Conservation (phyloP, 2,329 filamentous ascomycete species). For the Aureobasidium subglaciale region DNA sequence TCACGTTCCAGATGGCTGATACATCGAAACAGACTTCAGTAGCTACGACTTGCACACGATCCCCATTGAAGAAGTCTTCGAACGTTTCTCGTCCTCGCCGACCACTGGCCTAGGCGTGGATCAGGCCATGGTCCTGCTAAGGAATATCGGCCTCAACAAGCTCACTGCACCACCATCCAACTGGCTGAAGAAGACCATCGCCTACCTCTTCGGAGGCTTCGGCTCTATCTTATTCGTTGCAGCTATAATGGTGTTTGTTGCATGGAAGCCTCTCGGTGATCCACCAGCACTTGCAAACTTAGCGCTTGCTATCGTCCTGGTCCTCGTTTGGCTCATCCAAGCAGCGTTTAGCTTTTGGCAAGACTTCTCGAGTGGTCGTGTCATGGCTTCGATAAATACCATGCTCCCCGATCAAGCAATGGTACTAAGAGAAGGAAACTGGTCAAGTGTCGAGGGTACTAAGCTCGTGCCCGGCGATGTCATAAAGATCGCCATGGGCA, state of each 20-base stretch:
- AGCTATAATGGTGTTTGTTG: slow-evolving; percentile 64
- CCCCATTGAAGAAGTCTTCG: slow-evolving; percentile 50
- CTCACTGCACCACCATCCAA: slow-evolving; percentile 59
- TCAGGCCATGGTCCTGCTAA: slow-evolving; percentile 48
- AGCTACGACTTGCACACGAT: slow-evolving; percentile 63
- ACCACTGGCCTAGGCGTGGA: slow-evolving; percentile 53
- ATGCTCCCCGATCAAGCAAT: slow-evolving; percentile 71
- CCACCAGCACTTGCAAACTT: slow-evolving; percentile 65
- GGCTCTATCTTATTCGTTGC: slow-evolving; percentile 63
- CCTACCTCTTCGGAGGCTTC: slow-evolving; percentile 73
- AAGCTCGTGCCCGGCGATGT: slow-evolving; percentile 68
- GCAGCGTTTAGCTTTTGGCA: slow-evolving; percentile 51
- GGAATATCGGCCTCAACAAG: slow-evolving; percentile 59
- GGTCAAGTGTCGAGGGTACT: slow-evolving; percentile 28
- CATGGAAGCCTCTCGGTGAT: slow-evolving; percentile 67
- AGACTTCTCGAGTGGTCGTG: slow-evolving; percentile 68
- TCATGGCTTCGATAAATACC: slow-evolving; percentile 72
- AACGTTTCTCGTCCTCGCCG: slow-evolving; percentile 51
- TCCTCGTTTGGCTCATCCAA: slow-evolving; percentile 59
- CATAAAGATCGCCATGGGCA: slow-evolving; percentile 60
- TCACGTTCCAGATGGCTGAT: no score
- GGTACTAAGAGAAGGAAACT: slow-evolving; percentile 53
- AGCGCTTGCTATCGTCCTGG: slow-evolving; percentile 65
- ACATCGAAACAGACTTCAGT: slow-evolving; percentile 22
- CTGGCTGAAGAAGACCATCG: slow-evolving; percentile 50